Base-by-base conservation (phyloP, 108 stramenopile genomes). In the Pseudonitzschia pungens region DNA sequence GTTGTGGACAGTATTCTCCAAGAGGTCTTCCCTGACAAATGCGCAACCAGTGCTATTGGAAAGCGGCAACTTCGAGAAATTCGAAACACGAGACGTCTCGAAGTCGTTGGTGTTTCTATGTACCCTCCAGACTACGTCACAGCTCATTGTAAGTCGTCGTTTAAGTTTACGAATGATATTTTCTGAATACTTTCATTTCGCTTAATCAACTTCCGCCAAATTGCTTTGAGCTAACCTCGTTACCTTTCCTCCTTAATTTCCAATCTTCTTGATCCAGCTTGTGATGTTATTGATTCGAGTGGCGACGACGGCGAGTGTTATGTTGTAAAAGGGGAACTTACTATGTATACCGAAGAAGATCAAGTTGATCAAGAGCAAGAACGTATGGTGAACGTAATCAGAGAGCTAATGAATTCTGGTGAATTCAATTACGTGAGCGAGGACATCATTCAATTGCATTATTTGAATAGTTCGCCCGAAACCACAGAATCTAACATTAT, bases 1-100 rank as follows among this genome's bases (percentile, higher is more conserved):
- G 60, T 79, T 48, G 68, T 72, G 7, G 69, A 79, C 45, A 79
- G 72, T 40, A 64, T 79, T 57, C 60, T 79, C 24, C 33, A 58
- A 11, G 68, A 72, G 6, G 26, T 74, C 18, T 74, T 74, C 28
- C 54, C 68, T 16, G 71, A 72, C n/a, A 59, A 56, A 22, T 71
- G 71, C 31, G 43, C 10, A 65, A 43, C 20, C 16, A 57, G 52
- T 52, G 66, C 44, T 14, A 29, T 67, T 26, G 57, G 32, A 22
- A 48, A 43, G 29, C 33, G 78, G 44, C 53, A 36, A 15, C 67
- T 78, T 52, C 32, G 41, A 28, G 65, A 58, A 14, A 26, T 5
- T 21, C 44, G 72, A 20, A 33, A 10, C 26, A 26, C 8, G 15
- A 54, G 76, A 36, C 71, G 54, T n/a, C 67, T 72, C n/a, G 68